Evolutionary conservation across 768 basidiomycete species (phyloP), one percentile per base, ranked within the genome.

Genomic region (Amylocystis lapponica): DNA sequence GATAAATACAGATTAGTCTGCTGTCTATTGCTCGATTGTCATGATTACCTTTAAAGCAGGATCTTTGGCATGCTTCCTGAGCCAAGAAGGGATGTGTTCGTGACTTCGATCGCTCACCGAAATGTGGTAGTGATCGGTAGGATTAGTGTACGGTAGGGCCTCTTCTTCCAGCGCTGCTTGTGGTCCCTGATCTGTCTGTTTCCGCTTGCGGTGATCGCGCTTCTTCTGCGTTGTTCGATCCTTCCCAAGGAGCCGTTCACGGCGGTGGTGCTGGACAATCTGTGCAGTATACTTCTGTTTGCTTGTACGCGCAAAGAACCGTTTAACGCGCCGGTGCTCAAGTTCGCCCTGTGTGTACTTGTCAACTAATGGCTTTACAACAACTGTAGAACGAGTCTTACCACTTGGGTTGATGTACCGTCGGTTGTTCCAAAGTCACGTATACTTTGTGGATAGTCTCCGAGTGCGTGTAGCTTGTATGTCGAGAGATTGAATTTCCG

Each of bases 241-340:
- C 29, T 12, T 3, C 10, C 7, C 10, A 10, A 44, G 14, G 17
- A 44, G 16, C 2, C 29, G 6, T 3, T 14, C 7, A 9, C 36
- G 43, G 20, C 36, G 43, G 20, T 31, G 35, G 14, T 44, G 43
- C 13, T 31, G 19, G 4, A 34, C 40, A 20, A 40, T 41, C 27
- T 45, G 44, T 3, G 22, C 3, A 6, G 22, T 19, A 21, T 33
- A 45, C 6, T 62, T 47, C 2, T 57, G 52, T 3, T 33, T 71
- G 49, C 67, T 69, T 0, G 65, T 68, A 0, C 49, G 23, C 0
- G 41, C 40, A 37, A 71, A 75, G 20, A 67, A 53, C 0, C 44
- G 47, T 50, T 77, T 75, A 3, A 68, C 53, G 0, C 39, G 46
- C 0, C 55, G 45, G 38, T 76, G 71, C 43, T 70, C 60, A 0